Conservation (phyloP, 495 filamentous ascomycete species). For the Paragyromitra xinjiangensis region DNA sequence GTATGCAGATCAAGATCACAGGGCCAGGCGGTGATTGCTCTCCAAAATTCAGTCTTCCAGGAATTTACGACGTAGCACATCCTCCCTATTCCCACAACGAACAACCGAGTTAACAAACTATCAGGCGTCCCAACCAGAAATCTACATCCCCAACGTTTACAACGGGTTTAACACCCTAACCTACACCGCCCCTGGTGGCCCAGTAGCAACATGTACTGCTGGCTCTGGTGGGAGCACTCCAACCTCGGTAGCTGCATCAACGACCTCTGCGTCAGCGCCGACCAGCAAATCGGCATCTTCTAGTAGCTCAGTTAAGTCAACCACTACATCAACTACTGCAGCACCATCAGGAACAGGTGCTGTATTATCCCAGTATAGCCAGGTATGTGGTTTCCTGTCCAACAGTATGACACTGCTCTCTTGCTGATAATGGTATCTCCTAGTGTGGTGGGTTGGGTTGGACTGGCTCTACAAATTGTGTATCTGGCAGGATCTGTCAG, state of each 20-base stretch:
- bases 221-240: constrained; percentile 6
- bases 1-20: constrained; percentile 56
- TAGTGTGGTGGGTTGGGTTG: constrained; percentile 58
- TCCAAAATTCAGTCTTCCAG: constrained; percentile 57
- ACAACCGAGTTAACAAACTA: not conserved
- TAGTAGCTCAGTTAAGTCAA: not conserved
- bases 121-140: constrained; percentile 53
- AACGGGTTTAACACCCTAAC: constrained; percentile 58
- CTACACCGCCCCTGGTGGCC: constrained; percentile 57
- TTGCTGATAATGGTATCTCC: not conserved
- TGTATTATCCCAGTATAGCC: constrained; percentile 30
- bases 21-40: constrained; percentile 55
- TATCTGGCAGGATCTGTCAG: constrained; percentile 26
- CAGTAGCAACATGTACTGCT: constrained; percentile 51
- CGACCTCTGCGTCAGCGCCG: constrained; percentile 26
- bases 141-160: constrained; percentile 58
- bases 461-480: constrained; percentile 54
- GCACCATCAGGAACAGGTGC: constrained; percentile 7
- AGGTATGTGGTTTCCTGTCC: constrained; percentile 3
- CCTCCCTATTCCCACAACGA: not conserved
- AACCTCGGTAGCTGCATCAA: constrained; percentile 36
- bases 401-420: constrained; percentile 35
- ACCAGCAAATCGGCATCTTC: constrained; percentile 10
- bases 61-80: constrained; percentile 44
- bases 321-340: constrained; percentile 3